Conservation (phyloP, 208 protist genomes). For the Novymonas esmeraldas region DNA sequence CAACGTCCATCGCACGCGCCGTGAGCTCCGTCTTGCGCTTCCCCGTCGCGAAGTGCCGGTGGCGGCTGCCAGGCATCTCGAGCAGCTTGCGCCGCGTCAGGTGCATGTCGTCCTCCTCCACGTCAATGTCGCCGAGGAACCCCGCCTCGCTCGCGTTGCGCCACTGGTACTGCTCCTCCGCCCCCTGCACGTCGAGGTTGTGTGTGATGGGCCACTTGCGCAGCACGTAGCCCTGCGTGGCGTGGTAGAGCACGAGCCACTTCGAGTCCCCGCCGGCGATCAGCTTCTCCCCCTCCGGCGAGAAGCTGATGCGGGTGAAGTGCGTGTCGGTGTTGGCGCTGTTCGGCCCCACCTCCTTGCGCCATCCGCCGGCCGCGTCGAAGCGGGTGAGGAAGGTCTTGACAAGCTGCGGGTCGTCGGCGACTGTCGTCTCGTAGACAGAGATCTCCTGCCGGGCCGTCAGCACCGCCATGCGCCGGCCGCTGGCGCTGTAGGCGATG, state of each 20-base stretch:
- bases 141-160: slow-evolving; percentile 83
- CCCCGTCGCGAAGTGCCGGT: slow-evolving; percentile 88
- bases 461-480: slow-evolving; percentile 83
- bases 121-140: slow-evolving; percentile 85
- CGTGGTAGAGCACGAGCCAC: slow-evolving; percentile 90
- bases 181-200: slow-evolving; percentile 86
- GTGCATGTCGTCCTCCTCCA: slow-evolving; percentile 83
- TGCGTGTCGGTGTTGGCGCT: slow-evolving; percentile 81
- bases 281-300: slow-evolving; percentile 87
- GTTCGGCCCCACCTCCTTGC: slow-evolving; percentile 79
- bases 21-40: slow-evolving; percentile 89
- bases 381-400: slow-evolving; percentile 86
- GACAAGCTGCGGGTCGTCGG: slow-evolving; percentile 84
- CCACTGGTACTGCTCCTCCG: slow-evolving; percentile 92
- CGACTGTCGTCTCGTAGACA: slow-evolving; percentile 85
- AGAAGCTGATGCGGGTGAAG: slow-evolving; percentile 90
- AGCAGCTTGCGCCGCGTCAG: slow-evolving; percentile 78
- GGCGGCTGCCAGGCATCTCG: slow-evolving; percentile 90
- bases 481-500: slow-evolving; percentile 85
- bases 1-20: slow-evolving; percentile 77
- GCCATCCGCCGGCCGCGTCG: slow-evolving; percentile 88
- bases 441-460: slow-evolving; percentile 84
- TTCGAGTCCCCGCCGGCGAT: slow-evolving; percentile 89
- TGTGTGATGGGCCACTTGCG: slow-evolving; percentile 91
- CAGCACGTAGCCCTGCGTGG: slow-evolving; percentile 87